Percentiles rank a stretch among this genome's conserved stretches.
These are phyloP conservation scores for Globisporangium abappressorium DNA, from an alignment of 352 stramenopile species.

Conservation along the genomic window DNA sequence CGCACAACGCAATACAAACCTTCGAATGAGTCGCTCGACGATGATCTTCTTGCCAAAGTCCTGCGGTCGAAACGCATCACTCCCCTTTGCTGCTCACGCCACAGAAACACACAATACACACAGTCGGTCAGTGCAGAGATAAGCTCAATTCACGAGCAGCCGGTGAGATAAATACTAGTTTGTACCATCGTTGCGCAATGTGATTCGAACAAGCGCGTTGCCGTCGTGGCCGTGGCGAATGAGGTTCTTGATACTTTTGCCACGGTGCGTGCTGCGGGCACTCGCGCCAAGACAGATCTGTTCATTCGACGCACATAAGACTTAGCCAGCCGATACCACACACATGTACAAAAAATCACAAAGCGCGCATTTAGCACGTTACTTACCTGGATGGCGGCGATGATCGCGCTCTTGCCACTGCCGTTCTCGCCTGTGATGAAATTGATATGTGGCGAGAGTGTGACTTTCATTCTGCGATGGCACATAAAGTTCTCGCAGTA, in stretches of 20 bases:
- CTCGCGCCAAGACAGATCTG: conserved; percentile 95
- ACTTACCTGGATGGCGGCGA: conserved; percentile 94
- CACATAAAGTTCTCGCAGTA: conserved; percentile 99
- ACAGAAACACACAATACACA: background rate
- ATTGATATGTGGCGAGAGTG: conserved; percentile 80
- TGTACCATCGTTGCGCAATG: conserved; percentile 86
- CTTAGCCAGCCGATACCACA: too few relatives aligned
- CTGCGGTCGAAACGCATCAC: conserved; percentile 89
- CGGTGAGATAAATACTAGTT: background rate
- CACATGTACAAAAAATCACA: background rate
- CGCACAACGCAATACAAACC: conserved; percentile 19
- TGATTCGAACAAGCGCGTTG: conserved; percentile 91
- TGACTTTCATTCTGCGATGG: conserved; percentile 90
- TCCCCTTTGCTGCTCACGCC: conserved; percentile 39
- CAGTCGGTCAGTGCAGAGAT: background rate
- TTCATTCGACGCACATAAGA: background rate
- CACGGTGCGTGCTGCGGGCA: conserved; percentile 91
- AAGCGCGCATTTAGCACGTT: background rate
- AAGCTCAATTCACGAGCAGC: background rate
- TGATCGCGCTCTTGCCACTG: conserved; percentile 96
- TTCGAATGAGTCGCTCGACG: conserved; percentile 90
- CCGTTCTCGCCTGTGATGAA: conserved; percentile 93
- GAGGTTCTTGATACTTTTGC: conserved; percentile 94
- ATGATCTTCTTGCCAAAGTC: conserved; percentile 92
- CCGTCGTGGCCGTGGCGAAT: conserved; percentile 91